Evolutionary conservation across 1,284 basidiomycete genomes (phyloP).

Genomic region (Volvariella surrecta): DNA sequence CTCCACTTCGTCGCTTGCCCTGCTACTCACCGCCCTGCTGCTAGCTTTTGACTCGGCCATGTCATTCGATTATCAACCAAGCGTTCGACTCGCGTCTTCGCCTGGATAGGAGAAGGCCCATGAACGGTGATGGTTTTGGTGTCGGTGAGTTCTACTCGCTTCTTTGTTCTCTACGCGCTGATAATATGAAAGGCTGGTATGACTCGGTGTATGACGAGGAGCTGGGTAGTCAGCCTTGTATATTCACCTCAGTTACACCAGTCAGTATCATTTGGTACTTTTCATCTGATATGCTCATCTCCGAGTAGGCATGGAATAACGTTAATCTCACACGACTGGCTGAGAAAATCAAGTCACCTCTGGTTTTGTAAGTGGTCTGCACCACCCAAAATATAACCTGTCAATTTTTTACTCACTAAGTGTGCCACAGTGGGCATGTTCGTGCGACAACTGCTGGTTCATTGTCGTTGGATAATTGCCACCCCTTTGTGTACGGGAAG

Average conservation of each 20-base stretch:
- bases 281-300: constrained; percentile 3
- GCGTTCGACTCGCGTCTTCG: constrained; percentile 88
- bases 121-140: constrained; percentile 96
- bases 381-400: background rate
- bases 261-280: constrained; percentile 32
- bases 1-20: constrained; percentile 1
- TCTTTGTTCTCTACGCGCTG: background rate
- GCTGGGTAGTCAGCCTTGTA: constrained; percentile 81
- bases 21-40: constrained; percentile 6
- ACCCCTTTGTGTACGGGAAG: constrained; percentile 83
- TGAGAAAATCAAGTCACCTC: constrained; percentile 90
- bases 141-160: constrained; percentile 60
- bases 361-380: constrained; percentile 80
- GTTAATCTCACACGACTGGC: constrained; percentile 83
- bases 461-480: constrained; percentile 89
- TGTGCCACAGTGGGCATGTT: constrained; percentile 66
- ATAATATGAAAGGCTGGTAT: constrained; percentile 61
- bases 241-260: constrained; percentile 94
- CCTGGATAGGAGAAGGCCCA: constrained; percentile 72
- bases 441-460: constrained; percentile 82
- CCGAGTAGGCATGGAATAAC: constrained; percentile 86
- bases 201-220: constrained; percentile 74
- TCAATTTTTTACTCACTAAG: constrained; percentile 3
- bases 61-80: constrained; percentile 95
- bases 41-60: constrained; percentile 81